A percentile compares a stretch with the other conserved stretches of the same genome.
Evolutionary conservation across 78 protist genomes (phyloP).

Genomic region (Ministeria vibrans): DNA sequence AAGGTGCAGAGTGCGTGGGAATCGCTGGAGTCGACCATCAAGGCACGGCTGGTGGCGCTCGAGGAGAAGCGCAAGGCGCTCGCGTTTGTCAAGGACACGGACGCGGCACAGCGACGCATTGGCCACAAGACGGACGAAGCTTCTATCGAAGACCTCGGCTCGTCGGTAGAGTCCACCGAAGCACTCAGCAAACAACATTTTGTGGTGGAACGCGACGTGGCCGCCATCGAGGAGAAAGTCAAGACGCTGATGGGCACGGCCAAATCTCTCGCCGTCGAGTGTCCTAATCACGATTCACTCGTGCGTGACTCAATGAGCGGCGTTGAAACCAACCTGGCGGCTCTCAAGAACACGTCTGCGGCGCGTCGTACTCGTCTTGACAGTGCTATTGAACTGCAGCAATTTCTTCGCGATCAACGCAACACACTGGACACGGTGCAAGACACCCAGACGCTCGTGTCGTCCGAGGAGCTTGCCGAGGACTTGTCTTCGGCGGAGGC

Average conservation of each 20-base stretch:
- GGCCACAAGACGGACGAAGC: too few species aligned
- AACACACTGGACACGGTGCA: too few species aligned
- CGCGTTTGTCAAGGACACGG: too few species aligned
- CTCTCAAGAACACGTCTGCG: too few species aligned
- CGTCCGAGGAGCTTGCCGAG: neutral
- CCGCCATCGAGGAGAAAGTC: neutral
- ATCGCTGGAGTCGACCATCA: neutral
- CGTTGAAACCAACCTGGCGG: too few species aligned
- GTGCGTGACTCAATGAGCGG: too few species aligned
- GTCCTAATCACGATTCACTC: neutral
- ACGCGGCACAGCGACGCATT: too few species aligned
- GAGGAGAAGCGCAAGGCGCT: too few species aligned
- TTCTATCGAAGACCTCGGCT: neutral
- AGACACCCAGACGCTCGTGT: neutral
- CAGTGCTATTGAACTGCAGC: too few species aligned
- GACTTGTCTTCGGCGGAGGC: neutral
- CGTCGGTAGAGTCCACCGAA: neutral
- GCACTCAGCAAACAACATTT: neutral
- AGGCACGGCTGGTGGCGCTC: neutral
- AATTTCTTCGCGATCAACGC: too few species aligned
- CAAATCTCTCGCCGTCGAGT: neutral
- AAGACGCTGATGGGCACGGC: neutral
- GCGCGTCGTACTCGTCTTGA: too few species aligned
- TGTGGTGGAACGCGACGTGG: neutral
- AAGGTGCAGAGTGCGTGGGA: neutral